Conservation (phyloP, 1,284 basidiomycete species). For the Trichosporon faecale region DNA sequence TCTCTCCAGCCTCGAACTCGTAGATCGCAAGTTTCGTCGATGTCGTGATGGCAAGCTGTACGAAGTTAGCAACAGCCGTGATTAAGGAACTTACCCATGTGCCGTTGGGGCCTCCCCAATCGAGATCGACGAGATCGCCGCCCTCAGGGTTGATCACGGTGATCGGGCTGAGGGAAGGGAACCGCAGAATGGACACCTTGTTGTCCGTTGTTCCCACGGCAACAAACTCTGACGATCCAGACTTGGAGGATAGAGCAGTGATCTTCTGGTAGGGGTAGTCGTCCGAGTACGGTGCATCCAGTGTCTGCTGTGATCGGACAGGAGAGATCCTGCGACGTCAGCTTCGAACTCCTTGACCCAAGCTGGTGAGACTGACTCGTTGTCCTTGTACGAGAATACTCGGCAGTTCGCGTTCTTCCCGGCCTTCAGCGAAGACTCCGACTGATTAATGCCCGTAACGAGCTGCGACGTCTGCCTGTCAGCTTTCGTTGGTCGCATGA, state of each 20-base stretch:
- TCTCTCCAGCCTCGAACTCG: constrained; percentile 27
- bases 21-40: constrained; percentile 37
- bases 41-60: constrained; percentile 43
- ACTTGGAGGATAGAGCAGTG: constrained; percentile 36
- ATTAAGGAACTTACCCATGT: constrained; percentile 35
- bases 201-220: constrained; percentile 50
- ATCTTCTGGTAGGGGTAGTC: constrained; percentile 75
- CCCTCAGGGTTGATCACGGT: constrained; percentile 29
- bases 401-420: constrained; percentile 80
- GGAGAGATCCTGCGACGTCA: constrained; percentile 55
- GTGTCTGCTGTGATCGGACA: constrained; percentile 61
- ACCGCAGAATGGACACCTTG: constrained; percentile 62
- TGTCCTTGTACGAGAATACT: constrained; percentile 61
- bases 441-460: constrained; percentile 80
- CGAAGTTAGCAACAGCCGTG: background rate
- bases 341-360: constrained; percentile 4
- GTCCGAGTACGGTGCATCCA: constrained; percentile 61
- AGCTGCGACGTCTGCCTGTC: constrained; percentile 56
- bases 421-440: constrained; percentile 60
- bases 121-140: constrained; percentile 46
- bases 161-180: constrained; percentile 67
- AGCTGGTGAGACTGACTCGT: constrained; percentile 54
- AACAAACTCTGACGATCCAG: constrained; percentile 26
- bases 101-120: constrained; percentile 45
- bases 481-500: background rate